These are phyloP conservation scores for Coemansia sp. DNA, from an alignment of 192 early-diverging fungal species.

Conservation along the genomic window DNA sequence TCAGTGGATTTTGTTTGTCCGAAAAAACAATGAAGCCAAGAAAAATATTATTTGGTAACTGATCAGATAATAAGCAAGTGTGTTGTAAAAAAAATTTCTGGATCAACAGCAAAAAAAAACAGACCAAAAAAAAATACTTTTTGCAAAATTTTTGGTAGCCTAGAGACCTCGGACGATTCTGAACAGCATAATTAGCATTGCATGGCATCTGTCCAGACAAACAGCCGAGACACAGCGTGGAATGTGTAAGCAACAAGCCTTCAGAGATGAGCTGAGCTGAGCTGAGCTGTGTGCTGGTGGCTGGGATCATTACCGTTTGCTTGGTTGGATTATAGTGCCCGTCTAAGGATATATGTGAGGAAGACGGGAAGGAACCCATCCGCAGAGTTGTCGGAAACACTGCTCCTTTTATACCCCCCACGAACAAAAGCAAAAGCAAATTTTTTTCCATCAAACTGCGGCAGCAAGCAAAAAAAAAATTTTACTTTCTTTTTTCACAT, in stretches of 20 bases:
- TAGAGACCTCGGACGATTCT: no score
- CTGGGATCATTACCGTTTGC: constrained; percentile 19
- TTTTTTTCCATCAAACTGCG: neutral
- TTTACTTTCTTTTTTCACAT: neutral
- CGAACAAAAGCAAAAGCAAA: no score
- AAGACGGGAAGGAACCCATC: constrained; percentile 51
- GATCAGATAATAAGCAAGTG: neutral
- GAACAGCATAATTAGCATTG: no score
- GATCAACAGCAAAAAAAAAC: neutral
- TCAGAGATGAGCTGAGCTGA: no score
- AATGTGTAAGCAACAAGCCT: no score
- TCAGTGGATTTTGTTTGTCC: neutral
- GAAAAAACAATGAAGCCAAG: neutral
- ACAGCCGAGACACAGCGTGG: no score
- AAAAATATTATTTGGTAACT: neutral
- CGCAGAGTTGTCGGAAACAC: neutral
- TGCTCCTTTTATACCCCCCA: constrained; percentile 32
- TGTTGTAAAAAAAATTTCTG: neutral
- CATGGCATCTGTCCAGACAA: no score
- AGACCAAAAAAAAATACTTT: neutral
- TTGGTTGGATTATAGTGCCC: constrained; percentile 25
- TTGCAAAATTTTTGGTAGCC: no score
- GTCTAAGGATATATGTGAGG: constrained; percentile 28
- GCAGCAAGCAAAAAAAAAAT: constrained; percentile 7
- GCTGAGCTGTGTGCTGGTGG: no score